Evolutionary conservation across 2,329 filamentous ascomycete genomes (phyloP), one percentile per base, ranked within the genome.

Genomic region (Colletotrichum chlorophyti): DNA sequence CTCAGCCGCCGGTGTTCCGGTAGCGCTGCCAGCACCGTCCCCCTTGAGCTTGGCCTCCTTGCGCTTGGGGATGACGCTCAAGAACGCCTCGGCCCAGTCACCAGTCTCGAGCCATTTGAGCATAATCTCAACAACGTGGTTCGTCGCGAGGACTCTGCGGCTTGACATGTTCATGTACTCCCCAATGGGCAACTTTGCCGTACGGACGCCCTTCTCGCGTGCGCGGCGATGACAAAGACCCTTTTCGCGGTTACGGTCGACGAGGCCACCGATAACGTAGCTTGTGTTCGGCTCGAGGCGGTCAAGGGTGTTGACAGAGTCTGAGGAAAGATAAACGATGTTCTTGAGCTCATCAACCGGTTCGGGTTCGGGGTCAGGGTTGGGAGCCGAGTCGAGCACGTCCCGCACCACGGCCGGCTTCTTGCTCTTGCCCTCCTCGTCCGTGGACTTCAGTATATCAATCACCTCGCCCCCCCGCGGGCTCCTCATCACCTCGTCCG

Each of bases 111-210:
- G 74, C 93, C 93, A 99, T 64, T 87, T 88, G 41, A 97, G 77
- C 91, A 99, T 97, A 62, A 99, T 98, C 75, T 98, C 94, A 42
- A 95, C 85, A 1, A 99, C 95, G 69, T 99, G 95, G 70, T 98
- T 99, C 7, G 94, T 97, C 4, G 94, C 89, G 55, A 99, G 78
- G 5, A 99, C 91, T 66, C 89, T 86, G 27, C 95, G 86, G 66
- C 90, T 93, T 53, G 88, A 84, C 91, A 99, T 96, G 63, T 92
- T 84, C 80, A 99, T 89, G 72, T 91, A 98, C 62, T 98, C 88
- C n/a, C 93, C 92, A 66, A 99, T 98, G 0, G 95, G 95, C 53
- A 99, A 74, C 70, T 92, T 93, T 2, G 94, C 95, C 0, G 95
- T 98, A 63, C 89, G 89, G 66, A 99, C 86, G 0, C 91, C 91